Evolutionary conservation across 805 yeast genomes (phyloP).

Genomic region (Debaryomyces castellii): DNA sequence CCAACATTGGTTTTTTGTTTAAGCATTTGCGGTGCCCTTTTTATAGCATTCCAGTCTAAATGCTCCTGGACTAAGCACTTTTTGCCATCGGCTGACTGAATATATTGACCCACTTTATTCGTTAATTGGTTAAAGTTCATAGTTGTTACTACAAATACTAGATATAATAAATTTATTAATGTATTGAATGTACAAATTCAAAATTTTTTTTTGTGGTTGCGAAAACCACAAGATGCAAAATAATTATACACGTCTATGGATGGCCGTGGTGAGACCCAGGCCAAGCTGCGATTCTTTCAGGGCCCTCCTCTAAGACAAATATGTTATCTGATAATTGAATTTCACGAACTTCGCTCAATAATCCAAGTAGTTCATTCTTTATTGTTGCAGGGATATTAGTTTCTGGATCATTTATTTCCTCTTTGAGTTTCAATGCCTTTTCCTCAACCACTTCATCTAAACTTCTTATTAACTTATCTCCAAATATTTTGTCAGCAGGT

Average conservation of each 20-base stretch:
- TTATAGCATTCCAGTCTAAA: slow-evolving; percentile 26
- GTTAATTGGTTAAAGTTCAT: slow-evolving; percentile 6
- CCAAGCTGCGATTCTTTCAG: slow-evolving; percentile 53
- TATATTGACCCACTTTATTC: slow-evolving; percentile 4
- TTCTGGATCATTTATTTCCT: slow-evolving; percentile 17
- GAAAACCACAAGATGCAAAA: background rate
- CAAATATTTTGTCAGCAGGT: slow-evolving; percentile 56
- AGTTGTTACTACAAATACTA: background rate
- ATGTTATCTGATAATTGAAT: slow-evolving; percentile 11
- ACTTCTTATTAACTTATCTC: slow-evolving; percentile 38
- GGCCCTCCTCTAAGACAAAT: slow-evolving; percentile 19
- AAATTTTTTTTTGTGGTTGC: slow-evolving; percentile 6
- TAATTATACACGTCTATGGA: slow-evolving; percentile 29
- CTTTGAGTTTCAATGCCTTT: slow-evolving; percentile 16
- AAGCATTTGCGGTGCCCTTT: slow-evolving; percentile 31
- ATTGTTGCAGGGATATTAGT: slow-evolving; percentile 14
- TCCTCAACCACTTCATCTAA: slow-evolving; percentile 33
- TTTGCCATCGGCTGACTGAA: slow-evolving; percentile 9
- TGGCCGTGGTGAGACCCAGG: slow-evolving; percentile 71
- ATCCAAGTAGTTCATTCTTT: slow-evolving; percentile 14
- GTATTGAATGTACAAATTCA: no score
- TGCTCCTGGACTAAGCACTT: slow-evolving; percentile 8
- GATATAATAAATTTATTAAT: no score
- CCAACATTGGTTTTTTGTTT: slow-evolving; percentile 25
- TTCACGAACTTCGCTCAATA: slow-evolving; percentile 12